Conservation (phyloP, 164 flowering plant species). For the Piper longum region DNA sequence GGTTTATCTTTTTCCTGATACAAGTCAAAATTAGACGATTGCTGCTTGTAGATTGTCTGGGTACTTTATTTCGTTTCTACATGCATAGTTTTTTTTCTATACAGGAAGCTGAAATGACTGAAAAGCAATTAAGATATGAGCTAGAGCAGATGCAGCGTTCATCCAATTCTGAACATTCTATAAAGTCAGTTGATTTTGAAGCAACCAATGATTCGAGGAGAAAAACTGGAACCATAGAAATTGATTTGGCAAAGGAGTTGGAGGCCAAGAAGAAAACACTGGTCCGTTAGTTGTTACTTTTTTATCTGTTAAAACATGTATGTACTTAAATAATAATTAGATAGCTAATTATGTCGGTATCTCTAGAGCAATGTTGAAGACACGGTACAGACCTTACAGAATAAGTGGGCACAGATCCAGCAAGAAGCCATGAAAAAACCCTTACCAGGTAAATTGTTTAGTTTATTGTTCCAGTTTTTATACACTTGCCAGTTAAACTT, state of each 20-base stretch:
- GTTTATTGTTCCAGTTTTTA: not conserved
- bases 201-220: slow-evolving; percentile 14
- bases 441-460: slow-evolving; percentile 50
- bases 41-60: no score
- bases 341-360: slow-evolving; percentile 4
- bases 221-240: slow-evolving; percentile 25
- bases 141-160: slow-evolving; percentile 30
- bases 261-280: slow-evolving; percentile 62
- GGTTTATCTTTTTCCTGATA: not conserved
- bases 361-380: slow-evolving; percentile 55
- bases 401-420: slow-evolving; percentile 58
- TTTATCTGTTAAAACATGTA: not conserved
- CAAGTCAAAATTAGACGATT: not conserved
- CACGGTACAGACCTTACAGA: slow-evolving; percentile 46
- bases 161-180: slow-evolving; percentile 12
- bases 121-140: slow-evolving; percentile 34
- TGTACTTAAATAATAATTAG: not conserved
- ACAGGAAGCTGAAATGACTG: slow-evolving; percentile 58
- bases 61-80: no score
- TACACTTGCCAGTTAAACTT: not conserved
- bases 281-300: slow-evolving; percentile 20
- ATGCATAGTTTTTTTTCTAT: slow-evolving; percentile 1
- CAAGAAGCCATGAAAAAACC: slow-evolving; percentile 63
- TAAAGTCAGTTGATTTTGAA: slow-evolving; percentile 15
- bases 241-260: slow-evolving; percentile 31